Percentiles rank a stretch among this genome's conserved stretches.
Conservation (phyloP, 2,329 filamentous ascomycete species). For the Pyrenophora tritici-repentis region DNA sequence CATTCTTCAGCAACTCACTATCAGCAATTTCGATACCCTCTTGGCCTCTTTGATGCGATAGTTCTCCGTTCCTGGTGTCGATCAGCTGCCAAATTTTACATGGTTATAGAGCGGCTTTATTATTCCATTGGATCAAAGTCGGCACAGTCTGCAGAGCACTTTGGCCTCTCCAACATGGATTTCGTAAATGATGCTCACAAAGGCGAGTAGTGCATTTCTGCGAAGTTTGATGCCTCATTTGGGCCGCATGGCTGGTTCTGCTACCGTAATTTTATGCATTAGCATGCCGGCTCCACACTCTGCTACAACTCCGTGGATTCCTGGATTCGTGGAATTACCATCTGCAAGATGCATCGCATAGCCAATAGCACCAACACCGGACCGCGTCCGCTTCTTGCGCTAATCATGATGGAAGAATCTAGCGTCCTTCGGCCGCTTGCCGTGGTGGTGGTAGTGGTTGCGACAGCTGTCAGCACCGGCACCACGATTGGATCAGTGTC, state of each 20-base stretch:
- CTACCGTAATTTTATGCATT: conserved; percentile 2
- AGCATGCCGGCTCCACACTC: conserved; percentile 4
- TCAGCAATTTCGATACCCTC: background rate
- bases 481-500: conserved; percentile 13
- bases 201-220: background rate
- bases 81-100: background rate
- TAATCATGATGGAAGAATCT: background rate
- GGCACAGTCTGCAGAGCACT: background rate
- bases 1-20: background rate
- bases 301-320: conserved; percentile 4
- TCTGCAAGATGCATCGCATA: background rate
- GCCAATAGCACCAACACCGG: conserved; percentile 1
- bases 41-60: background rate
- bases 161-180: background rate
- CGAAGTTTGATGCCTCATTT: background rate
- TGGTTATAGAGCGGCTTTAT: background rate
- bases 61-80: background rate
- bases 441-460: conserved; percentile 4
- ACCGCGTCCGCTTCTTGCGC: background rate
- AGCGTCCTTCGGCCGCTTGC: conserved; percentile 7
- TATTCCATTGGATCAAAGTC: conserved; percentile 11
- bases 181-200: background rate
- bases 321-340: conserved; percentile 13
- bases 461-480: background rate
- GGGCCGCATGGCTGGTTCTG: background rate